phyloP scores from a whole-genome alignment of 495 filamentous ascomycete species.

The Penicillium crystallinum region DNA sequence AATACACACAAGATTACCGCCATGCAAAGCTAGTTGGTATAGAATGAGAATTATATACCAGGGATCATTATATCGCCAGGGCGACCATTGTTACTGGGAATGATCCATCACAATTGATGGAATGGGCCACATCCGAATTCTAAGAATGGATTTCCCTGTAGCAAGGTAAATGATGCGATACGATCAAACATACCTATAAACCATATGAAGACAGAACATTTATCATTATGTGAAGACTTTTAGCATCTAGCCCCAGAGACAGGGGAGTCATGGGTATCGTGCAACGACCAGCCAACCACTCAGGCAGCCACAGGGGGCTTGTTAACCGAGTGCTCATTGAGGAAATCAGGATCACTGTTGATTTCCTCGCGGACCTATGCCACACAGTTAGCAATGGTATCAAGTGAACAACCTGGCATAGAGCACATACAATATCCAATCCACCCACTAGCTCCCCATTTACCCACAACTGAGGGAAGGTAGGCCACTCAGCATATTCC shows the following conservation, averaged over 20 bases:
- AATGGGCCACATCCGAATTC: too few relatives aligned
- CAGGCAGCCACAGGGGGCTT: conserved; percentile 23
- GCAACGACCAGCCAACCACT: conserved; percentile 4
- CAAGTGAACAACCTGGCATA: not conserved
- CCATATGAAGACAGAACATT: conserved; percentile 12
- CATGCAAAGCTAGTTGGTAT: too few relatives aligned
- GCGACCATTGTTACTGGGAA: too few relatives aligned
- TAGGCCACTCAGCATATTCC: conserved; percentile 94
- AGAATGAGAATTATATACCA: too few relatives aligned
- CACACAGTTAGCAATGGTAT: conserved; percentile 9
- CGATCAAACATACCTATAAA: too few relatives aligned
- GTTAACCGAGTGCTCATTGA: conserved; percentile 57
- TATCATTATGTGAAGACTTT: conserved; percentile 19
- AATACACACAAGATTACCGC: too few relatives aligned
- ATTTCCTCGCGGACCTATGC: conserved; percentile 75
- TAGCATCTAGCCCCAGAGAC: conserved; percentile 10
- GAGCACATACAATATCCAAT: conserved; percentile 81
- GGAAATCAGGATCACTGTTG: conserved; percentile 67
- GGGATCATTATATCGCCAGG: too few relatives aligned
- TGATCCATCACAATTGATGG: too few relatives aligned
- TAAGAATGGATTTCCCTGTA: too few relatives aligned
- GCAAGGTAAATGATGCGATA: too few relatives aligned
- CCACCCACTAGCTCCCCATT: conserved; percentile 82
- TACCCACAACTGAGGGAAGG: conserved; percentile 87
- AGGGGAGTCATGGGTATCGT: conserved; percentile 22